These are phyloP conservation scores for Aurinia saxatilis DNA, from an alignment of 345 rosid genomes.

Conservation along the genomic window DNA sequence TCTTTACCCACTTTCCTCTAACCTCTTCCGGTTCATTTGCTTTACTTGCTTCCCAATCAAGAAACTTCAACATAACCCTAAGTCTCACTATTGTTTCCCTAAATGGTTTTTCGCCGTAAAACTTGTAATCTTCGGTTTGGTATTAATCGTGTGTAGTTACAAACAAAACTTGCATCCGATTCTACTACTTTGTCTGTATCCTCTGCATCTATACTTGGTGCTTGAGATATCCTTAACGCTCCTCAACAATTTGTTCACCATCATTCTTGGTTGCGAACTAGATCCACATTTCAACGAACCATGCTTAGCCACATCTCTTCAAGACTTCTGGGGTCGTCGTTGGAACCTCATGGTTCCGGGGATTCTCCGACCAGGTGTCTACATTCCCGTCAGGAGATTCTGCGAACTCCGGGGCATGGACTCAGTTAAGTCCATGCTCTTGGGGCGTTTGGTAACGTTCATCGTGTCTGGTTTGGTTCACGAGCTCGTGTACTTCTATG, in stretches of 20 bases:
- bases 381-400: slow-evolving; percentile 13
- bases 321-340: slow-evolving; percentile 51
- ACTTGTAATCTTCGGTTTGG: slow-evolving; percentile 2
- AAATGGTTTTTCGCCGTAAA: slow-evolving; percentile 25
- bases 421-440: too few species aligned
- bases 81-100: background rate
- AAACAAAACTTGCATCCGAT: background rate
- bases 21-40: slow-evolving; percentile 18
- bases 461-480: slow-evolving; percentile 53
- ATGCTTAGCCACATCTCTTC: slow-evolving; percentile 41
- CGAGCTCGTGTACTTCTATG: slow-evolving; percentile 32
- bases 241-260: background rate
- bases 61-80: slow-evolving; percentile 26
- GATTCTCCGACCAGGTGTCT: slow-evolving; percentile 28
- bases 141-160: background rate
- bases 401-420: background rate
- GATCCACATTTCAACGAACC: slow-evolving; percentile 39
- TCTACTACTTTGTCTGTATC: background rate
- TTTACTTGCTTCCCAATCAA: slow-evolving; percentile 33
- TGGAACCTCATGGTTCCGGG: slow-evolving; percentile 45
- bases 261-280: slow-evolving; percentile 15
- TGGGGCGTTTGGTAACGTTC: slow-evolving; percentile 23
- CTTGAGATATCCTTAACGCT: slow-evolving; percentile 22
- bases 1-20: slow-evolving; percentile 2
- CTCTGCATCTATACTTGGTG: slow-evolving; percentile 15